Evolutionary conservation across 1,284 basidiomycete species (phyloP).

Genomic region (Afroboletus lepidellus): DNA sequence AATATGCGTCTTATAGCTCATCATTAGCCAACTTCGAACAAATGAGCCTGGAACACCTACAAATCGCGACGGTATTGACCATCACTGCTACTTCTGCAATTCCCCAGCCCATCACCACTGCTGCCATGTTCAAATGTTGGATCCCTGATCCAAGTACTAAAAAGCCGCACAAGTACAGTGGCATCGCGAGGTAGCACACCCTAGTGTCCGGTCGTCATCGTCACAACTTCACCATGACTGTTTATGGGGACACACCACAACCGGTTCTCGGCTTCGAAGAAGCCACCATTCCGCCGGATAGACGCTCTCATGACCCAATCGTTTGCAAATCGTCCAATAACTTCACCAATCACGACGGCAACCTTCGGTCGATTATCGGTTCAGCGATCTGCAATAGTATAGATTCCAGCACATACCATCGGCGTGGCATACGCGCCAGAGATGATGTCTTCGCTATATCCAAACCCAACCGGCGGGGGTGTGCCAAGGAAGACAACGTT

Average conservation of each 20-base stretch:
- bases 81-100: conserved; percentile 59
- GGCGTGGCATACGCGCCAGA: conserved; percentile 64
- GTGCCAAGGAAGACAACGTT: conserved; percentile 66
- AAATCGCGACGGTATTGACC: conserved; percentile 66
- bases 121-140: conserved; percentile 54
- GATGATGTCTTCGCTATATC: conserved; percentile 50
- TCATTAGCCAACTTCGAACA: not conserved
- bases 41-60: conserved; percentile 33
- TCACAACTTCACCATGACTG: not conserved
- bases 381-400: not conserved
- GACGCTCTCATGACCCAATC: conserved; percentile 63
- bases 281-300: conserved; percentile 59
- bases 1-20: conserved; percentile 45
- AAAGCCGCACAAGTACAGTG: conserved; percentile 64
- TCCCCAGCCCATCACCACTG: conserved; percentile 67
- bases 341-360: conserved; percentile 64
- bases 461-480: conserved; percentile 59
- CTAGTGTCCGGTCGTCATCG: conserved; percentile 31
- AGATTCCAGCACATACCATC: conserved; percentile 42
- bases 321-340: conserved; percentile 64
- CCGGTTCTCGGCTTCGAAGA: conserved; percentile 70
- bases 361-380: conserved; percentile 38
- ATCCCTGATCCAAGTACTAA: conserved; percentile 58
- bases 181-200: conserved; percentile 63
- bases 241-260: conserved; percentile 48